Evolutionary conservation across 2,329 filamentous ascomycete species (phyloP), one percentile per base, ranked within the genome.

Genomic region (Neofusicoccum cordaticola): DNA sequence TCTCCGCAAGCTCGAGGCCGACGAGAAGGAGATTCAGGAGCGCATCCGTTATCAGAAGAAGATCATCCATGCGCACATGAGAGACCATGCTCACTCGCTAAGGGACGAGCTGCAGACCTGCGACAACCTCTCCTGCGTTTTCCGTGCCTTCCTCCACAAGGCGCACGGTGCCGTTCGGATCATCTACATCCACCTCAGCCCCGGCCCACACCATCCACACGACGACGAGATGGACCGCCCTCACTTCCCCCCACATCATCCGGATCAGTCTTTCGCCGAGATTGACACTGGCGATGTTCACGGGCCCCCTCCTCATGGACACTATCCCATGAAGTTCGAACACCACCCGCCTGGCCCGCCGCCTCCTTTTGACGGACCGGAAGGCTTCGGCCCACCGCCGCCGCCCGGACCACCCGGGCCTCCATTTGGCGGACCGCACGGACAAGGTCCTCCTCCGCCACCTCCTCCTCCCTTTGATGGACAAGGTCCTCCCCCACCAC

Each of bases 51-150:
- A 72, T 8, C 77, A 79, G 69, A 74, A 76, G 66, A 69, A 72
- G 48, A 60, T 69, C 51, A 76, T 79, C 66, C 68, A 74, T 12
- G 67, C 69, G 22, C 72, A 72, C 19, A 66, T 77, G 27, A 68
- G 71, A 42, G 65, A 76, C 39, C 70, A 76, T 47, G 68, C 68
- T 11, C 67, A 73, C 13, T 68, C 68, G n/a, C 71, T 81, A 11
- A 73, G 72, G 17, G 72, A 79, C 42, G 75, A 81, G 17, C 67
- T 82, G 12, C 69, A 74, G 64, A 70, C 79, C 52, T 83, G 81
- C 67, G 75, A 81, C 65, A 76, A 75, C 64, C 67, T 82, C 57
- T 69, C 74, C 19, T 82, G 80, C 66, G 73, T 80, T 51, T 67
- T 81, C 56, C 76, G 78, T 65, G 74, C 77, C 19, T 71, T 78